These are phyloP conservation scores for Phytophthora fragariae DNA, from an alignment of 352 stramenopile genomes.

Conservation along the genomic window DNA sequence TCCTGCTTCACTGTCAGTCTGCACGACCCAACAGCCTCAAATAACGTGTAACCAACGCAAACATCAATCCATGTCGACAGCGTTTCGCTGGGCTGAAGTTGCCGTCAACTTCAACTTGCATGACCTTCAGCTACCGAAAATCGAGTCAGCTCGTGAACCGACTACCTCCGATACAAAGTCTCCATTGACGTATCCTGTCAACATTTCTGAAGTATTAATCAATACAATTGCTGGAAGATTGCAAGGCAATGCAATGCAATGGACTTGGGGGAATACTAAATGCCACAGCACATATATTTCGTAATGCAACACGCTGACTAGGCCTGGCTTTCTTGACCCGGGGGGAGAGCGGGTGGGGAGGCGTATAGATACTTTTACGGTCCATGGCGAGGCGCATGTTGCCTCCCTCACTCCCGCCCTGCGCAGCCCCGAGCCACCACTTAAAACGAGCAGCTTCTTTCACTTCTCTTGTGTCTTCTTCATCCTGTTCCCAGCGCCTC, in stretches of 20 bases:
- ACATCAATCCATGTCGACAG: neutral
- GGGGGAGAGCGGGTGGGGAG: constrained; percentile 11
- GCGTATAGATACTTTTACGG: constrained; percentile 52
- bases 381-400: constrained; percentile 38
- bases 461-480: constrained; percentile 18
- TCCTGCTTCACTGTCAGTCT: neutral
- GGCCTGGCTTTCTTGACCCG: constrained; percentile 22
- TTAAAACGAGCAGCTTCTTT: constrained; percentile 30
- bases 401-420: constrained; percentile 23
- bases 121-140: constrained; percentile 26
- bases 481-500: no score
- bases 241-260: neutral
- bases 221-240: neutral
- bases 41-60: constrained; percentile 20
- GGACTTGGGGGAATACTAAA: constrained; percentile 16
- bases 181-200: constrained; percentile 1
- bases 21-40: neutral
- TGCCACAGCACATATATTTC: constrained; percentile 51
- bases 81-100: constrained; percentile 16
- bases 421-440: constrained; percentile 17
- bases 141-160: constrained; percentile 9
- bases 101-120: constrained; percentile 31
- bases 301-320: constrained; percentile 49
- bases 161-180: constrained; percentile 1
- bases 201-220: no score